Evolutionary conservation across 345 rosid species (phyloP).

Genomic region (Orychophragmus violaceus): DNA sequence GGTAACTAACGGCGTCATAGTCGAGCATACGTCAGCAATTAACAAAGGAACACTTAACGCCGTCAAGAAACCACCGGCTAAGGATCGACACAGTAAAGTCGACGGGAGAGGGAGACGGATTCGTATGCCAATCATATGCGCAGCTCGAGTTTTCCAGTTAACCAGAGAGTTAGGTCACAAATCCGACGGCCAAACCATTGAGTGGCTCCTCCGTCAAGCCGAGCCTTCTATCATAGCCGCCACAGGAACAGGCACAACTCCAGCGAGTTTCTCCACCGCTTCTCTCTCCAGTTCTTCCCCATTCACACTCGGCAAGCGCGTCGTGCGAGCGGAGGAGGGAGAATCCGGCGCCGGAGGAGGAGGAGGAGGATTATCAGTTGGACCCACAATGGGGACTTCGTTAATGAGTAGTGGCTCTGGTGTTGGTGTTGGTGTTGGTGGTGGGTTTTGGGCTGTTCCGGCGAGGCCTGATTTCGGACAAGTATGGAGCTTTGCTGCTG

Average conservation of each 20-base stretch:
- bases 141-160: conserved; percentile 1
- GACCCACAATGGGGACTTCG: conserved; percentile 32
- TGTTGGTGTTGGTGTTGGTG: too few relatives aligned
- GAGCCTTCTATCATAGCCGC: conserved; percentile 17
- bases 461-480: conserved; percentile 68
- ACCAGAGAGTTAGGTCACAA: conserved; percentile 6
- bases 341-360: conserved; percentile 22
- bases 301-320: conserved; percentile 81
- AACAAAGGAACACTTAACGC: conserved; percentile 31
- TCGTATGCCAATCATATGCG: conserved; percentile 7
- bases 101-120: conserved; percentile 13
- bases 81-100: conserved; percentile 13
- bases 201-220: conserved; percentile 12
- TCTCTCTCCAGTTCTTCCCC: conserved; percentile 60
- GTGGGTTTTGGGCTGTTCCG: conserved; percentile 91
- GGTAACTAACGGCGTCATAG: conserved; percentile 12
- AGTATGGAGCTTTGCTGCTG: conserved; percentile 69
- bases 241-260: conserved; percentile 1
- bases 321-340: conserved; percentile 56
- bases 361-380: conserved; percentile 39
- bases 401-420: conserved; percentile 11
- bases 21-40: neutral
- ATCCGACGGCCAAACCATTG: conserved; percentile 14
- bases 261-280: conserved; percentile 8
- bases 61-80: neutral